Evolutionary conservation across 2,329 filamentous ascomycete species (phyloP).

Genomic region (Fusarium pseudonygamai): DNA sequence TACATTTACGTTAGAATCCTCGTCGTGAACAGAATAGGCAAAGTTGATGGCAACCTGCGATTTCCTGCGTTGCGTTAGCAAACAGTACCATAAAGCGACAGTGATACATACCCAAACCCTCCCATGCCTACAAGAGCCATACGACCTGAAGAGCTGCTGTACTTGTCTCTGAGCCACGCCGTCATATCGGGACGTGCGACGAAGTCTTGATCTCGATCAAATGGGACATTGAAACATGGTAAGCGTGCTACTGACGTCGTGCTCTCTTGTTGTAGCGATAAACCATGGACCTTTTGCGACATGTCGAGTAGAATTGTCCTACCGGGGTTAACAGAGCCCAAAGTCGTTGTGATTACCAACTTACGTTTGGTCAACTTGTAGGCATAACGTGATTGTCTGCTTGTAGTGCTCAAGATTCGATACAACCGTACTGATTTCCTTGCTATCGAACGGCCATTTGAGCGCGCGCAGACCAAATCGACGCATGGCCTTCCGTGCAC

Average conservation of each 20-base stretch:
- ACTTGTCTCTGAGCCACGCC: conserved; percentile 33
- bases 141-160: conserved; percentile 21
- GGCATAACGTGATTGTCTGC: not conserved
- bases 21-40: conserved; percentile 42
- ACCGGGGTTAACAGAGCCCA: rapidly evolving
- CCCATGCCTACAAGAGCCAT: conserved; percentile 49
- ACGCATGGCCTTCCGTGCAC: not conserved
- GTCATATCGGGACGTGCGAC: conserved; percentile 43
- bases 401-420: not conserved
- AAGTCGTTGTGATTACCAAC: rapidly evolving
- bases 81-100: rapidly evolving
- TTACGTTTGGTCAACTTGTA: not conserved
- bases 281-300: not conserved
- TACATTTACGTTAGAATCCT: conserved; percentile 43
- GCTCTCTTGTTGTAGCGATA: not conserved
- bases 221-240: conserved; percentile 34
- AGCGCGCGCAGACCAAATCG: not conserved
- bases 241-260: rapidly evolving
- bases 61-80: conserved; percentile 23
- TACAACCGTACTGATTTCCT: not conserved
- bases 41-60: conserved; percentile 49
- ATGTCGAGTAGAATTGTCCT: not conserved
- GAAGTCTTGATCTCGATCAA: conserved; percentile 46
- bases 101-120: conserved; percentile 39
- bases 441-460: not conserved